These are phyloP conservation scores for Penicillium soppii DNA, from an alignment of 495 filamentous ascomycete species.

Conservation along the genomic window DNA sequence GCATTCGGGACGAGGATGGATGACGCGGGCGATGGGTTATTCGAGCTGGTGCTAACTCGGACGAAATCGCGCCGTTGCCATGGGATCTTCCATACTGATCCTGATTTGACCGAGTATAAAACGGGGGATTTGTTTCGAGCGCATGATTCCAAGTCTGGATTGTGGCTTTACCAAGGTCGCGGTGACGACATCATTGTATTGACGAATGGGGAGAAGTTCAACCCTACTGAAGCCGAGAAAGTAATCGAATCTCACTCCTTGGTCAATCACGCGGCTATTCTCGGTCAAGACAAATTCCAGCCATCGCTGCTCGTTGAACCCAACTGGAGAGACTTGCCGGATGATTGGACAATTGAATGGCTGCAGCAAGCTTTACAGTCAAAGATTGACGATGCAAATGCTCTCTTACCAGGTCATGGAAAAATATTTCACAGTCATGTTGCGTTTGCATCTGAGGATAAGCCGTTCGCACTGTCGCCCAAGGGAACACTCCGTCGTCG, in stretches of 20 bases:
- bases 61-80: slow-evolving; percentile 1
- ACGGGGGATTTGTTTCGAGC: slow-evolving; percentile 16
- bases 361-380: not conserved
- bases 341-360: not conserved
- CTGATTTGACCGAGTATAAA: slow-evolving; percentile 8
- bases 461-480: not conserved
- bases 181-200: slow-evolving; percentile 41
- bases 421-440: slow-evolving; percentile 1
- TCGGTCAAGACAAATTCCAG: not conserved
- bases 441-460: not conserved
- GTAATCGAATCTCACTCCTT: not conserved
- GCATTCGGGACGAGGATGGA: slow-evolving; percentile 38
- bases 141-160: slow-evolving; percentile 13
- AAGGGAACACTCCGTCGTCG: slow-evolving; percentile 1
- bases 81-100: slow-evolving; percentile 13
- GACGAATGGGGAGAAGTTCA: slow-evolving; percentile 37
- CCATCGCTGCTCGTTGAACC: not conserved
- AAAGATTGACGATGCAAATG: not conserved
- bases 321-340: not conserved
- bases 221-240: slow-evolving; percentile 17
- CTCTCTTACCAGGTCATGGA: not conserved
- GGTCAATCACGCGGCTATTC: not conserved
- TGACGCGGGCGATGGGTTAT: slow-evolving; percentile 42
- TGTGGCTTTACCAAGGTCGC: slow-evolving; percentile 32
- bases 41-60: slow-evolving; percentile 36